Percentiles rank a stretch among this genome's conserved stretches.
Evolutionary conservation across 345 rosid species (phyloP).

Genomic region (Cardamine resedifolia): DNA sequence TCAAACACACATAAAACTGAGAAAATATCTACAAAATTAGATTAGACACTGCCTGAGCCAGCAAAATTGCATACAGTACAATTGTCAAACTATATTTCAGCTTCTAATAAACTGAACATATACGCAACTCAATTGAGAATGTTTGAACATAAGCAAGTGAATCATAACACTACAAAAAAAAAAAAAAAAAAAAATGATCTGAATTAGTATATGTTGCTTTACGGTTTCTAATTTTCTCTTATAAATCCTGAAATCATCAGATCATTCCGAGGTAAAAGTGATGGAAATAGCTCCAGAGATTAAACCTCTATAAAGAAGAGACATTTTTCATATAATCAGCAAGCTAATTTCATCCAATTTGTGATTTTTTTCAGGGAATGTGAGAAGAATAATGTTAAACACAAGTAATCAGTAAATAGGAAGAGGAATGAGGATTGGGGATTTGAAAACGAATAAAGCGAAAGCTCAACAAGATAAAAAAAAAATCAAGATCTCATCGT

Average conservation of each 20-base stretch:
- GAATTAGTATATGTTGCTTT: neutral
- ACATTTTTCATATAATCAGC: neutral
- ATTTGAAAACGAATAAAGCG: neutral
- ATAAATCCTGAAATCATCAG: neutral
- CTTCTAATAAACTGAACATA: neutral
- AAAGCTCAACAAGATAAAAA: neutral
- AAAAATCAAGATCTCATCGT: conserved; percentile 3
- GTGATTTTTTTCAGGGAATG: neutral
- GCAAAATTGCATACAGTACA: neutral
- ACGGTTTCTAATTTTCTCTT: neutral
- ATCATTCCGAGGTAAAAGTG: no score
- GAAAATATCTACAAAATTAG: neutral
- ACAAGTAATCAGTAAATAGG: neutral
- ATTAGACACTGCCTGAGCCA: neutral
- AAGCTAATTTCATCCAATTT: neutral
- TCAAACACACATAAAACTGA: neutral
- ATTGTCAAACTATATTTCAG: neutral
- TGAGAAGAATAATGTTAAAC: neutral
- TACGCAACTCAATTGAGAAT: neutral
- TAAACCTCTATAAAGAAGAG: neutral
- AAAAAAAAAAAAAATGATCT: neutral
- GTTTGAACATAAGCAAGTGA: neutral
- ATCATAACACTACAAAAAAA: neutral
- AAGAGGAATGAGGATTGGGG: neutral
- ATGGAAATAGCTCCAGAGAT: neutral